Percentiles rank a stretch among this genome's conserved stretches.
Conservation (phyloP, 2,329 filamentous ascomycete species). For the Trichothecium roseum region DNA sequence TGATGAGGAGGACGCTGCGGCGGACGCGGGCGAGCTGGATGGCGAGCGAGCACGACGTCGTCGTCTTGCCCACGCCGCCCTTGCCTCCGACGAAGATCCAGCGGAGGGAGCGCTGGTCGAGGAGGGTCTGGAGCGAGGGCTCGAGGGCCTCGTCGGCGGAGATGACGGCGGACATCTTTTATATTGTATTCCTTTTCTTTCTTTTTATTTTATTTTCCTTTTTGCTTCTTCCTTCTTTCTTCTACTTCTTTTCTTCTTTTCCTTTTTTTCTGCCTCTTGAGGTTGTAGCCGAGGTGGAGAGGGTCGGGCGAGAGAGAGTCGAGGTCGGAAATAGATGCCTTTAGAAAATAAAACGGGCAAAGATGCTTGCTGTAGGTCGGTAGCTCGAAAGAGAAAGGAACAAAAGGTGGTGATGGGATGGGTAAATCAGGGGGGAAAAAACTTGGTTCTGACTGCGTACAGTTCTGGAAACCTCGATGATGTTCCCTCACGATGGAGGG, state of each 20-base stretch:
- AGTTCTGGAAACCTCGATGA: slow-evolving; percentile 1
- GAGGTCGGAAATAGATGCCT: too few relatives aligned
- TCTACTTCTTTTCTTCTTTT: too few relatives aligned
- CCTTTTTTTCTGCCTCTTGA: too few relatives aligned
- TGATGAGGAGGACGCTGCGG: slow-evolving; percentile 94
- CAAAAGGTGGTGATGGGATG: slow-evolving; percentile 7
- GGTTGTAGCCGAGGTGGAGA: too few relatives aligned
- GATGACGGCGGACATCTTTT: slow-evolving; percentile 25
- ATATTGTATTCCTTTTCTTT: too few relatives aligned
- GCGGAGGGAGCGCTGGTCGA: slow-evolving; percentile 88
- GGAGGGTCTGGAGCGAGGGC: slow-evolving; percentile 84
- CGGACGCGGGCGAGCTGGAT: slow-evolving; percentile 94
- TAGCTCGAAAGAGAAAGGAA: too few relatives aligned
- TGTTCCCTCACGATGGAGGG: slow-evolving; percentile 6
- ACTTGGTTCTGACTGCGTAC: not conserved
- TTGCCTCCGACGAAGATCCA: slow-evolving; percentile 99
- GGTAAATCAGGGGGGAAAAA: too few relatives aligned
- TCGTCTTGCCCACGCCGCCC: slow-evolving; percentile 97
- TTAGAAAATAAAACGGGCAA: too few relatives aligned
- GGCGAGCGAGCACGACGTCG: slow-evolving; percentile 95
- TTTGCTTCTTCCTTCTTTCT: too few relatives aligned
- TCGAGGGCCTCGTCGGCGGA: slow-evolving; percentile 65
- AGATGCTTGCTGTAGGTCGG: too few relatives aligned
- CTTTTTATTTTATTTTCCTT: too few relatives aligned
- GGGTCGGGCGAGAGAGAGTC: too few relatives aligned